These are phyloP conservation scores for Zygnema cylindricum DNA, from an alignment of 139 green algal species.

Conservation along the genomic window DNA sequence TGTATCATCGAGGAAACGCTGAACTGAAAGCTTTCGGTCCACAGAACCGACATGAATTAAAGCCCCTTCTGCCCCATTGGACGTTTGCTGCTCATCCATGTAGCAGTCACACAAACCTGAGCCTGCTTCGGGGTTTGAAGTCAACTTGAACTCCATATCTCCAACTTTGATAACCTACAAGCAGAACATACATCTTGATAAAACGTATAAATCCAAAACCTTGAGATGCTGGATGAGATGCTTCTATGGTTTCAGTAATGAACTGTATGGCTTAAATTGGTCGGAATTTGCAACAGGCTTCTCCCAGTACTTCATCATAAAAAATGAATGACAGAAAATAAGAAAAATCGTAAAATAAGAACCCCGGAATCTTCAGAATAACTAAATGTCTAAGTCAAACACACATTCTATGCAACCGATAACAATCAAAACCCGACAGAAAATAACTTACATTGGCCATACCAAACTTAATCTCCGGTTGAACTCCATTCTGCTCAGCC, in stretches of 20 bases:
- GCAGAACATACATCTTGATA: not conserved
- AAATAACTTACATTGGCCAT: not conserved
- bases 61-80: not conserved
- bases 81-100: conserved; percentile 1
- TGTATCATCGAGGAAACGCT: conserved; percentile 9
- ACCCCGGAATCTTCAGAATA: not conserved
- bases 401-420: not conserved
- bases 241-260: no score
- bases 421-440: not conserved
- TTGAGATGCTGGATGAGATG: no score
- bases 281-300: no score
- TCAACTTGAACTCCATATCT: conserved; percentile 26
- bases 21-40: conserved; percentile 7
- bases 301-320: conserved; percentile 1
- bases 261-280: no score
- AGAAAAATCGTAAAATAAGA: not conserved
- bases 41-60: conserved; percentile 10
- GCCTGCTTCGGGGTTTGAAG: not conserved
- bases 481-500: not conserved
- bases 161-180: conserved; percentile 22
- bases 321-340: not conserved
- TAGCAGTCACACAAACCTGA: conserved; percentile 7
- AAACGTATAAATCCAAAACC: no score
- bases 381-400: not conserved
- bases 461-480: conserved; percentile 15